Conservation (phyloP, 345 rosid species). For the Trapa bicornis region DNA sequence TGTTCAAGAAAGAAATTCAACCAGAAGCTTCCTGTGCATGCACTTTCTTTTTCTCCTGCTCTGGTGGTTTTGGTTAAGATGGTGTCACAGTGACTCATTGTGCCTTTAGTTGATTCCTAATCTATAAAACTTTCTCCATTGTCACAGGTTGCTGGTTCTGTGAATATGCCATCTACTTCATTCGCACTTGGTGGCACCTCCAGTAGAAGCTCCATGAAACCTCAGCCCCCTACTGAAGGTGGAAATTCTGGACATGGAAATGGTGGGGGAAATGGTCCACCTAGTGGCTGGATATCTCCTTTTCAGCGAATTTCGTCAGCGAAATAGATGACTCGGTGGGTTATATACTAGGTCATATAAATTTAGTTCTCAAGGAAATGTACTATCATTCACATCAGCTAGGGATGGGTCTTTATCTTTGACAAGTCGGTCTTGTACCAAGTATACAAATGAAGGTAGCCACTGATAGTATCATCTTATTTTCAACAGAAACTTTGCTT, state of each 20-base stretch:
- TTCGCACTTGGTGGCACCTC: slow-evolving; percentile 47
- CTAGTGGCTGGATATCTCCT: slow-evolving; percentile 4
- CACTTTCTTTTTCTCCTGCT: background rate
- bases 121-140: slow-evolving; percentile 7
- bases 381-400: background rate
- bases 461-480: background rate
- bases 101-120: background rate
- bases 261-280: background rate
- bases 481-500: background rate
- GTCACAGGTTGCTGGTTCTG: slow-evolving; percentile 28
- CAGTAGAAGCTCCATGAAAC: slow-evolving; percentile 43
- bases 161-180: slow-evolving; percentile 49
- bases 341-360: background rate
- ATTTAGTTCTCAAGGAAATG: background rate
- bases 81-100: background rate
- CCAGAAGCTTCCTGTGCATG: background rate
- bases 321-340: slow-evolving; percentile 1
- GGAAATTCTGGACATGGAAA: slow-evolving; percentile 13
- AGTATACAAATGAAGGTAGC: background rate
- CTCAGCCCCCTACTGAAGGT: slow-evolving; percentile 38
- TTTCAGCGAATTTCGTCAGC: slow-evolving; percentile 3
- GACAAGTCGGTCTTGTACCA: background rate
- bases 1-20: background rate
- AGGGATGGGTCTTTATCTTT: background rate
- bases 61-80: background rate